Evolutionary conservation across 2,329 filamentous ascomycete genomes (phyloP).

Genomic region (Lachnellula occidentalis): DNA sequence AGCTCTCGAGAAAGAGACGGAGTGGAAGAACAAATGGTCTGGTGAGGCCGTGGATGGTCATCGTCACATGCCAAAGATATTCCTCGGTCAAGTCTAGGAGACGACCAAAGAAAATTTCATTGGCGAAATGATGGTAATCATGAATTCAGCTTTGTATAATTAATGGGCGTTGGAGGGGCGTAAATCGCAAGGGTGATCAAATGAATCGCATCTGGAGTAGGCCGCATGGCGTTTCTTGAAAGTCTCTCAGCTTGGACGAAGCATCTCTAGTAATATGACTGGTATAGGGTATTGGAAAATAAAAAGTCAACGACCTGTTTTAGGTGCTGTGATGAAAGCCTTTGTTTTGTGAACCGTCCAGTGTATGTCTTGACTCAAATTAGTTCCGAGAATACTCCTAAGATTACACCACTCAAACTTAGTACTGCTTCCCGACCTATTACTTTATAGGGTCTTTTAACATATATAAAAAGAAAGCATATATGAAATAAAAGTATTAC

Average conservation of each 20-base stretch:
- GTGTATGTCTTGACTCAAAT: neutral
- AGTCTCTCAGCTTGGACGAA: neutral
- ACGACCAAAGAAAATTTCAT: neutral
- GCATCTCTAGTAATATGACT: neutral
- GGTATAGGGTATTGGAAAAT: neutral
- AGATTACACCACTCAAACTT: too few relatives aligned
- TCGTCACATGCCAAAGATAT: conserved; percentile 50
- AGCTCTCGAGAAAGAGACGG: conserved; percentile 56
- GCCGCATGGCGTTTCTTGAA: neutral
- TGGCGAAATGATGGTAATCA: neutral
- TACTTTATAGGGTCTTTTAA: too few relatives aligned
- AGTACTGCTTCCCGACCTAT: too few relatives aligned
- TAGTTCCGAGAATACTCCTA: neutral
- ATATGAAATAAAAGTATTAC: neutral
- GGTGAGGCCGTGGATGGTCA: conserved; percentile 56
- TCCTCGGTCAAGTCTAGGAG: conserved; percentile 43
- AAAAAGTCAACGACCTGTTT: too few relatives aligned
- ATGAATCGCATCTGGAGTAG: neutral
- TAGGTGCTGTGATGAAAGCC: too few relatives aligned
- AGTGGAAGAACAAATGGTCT: conserved; percentile 73
- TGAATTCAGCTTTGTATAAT: neutral
- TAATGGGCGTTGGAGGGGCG: neutral
- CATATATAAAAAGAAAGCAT: too few relatives aligned
- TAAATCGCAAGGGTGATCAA: neutral
- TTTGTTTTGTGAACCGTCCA: neutral